phyloP scores from a whole-genome alignment of 306 rosid genomes.

The Pterocarpus santalinus region DNA sequence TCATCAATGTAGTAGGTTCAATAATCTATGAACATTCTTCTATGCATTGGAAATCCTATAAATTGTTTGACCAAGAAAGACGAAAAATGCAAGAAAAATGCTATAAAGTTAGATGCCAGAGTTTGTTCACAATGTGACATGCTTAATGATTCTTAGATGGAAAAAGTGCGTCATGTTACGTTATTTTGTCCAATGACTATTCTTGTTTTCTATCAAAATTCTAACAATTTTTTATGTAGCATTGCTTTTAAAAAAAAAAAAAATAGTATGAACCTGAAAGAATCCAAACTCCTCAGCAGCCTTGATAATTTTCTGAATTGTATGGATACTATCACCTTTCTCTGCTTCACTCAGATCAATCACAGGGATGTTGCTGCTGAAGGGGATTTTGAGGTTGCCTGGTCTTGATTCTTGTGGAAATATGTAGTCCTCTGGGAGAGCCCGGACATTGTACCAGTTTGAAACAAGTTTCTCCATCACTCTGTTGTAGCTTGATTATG shows the following conservation, averaged over 20 bases:
- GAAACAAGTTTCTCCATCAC: conserved; percentile 48
- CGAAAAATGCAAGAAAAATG: neutral
- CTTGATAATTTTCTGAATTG: conserved; percentile 41
- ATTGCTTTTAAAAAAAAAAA: no score
- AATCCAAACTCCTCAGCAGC: conserved; percentile 52
- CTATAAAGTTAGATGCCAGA: no score
- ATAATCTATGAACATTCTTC: neutral
- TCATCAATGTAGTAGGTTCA: neutral
- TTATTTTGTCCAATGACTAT: no score
- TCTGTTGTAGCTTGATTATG: neutral
- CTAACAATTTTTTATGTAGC: no score
- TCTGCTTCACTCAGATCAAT: conserved; percentile 41
- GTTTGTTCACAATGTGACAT: no score
- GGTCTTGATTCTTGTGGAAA: conserved; percentile 54
- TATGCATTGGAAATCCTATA: neutral
- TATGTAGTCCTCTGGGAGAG: conserved; percentile 44
- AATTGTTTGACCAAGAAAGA: neutral
- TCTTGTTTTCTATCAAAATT: no score
- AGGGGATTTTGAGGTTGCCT: conserved; percentile 32
- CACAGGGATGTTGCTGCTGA: conserved; percentile 32
- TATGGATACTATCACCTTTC: conserved; percentile 4
- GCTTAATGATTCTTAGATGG: no score
- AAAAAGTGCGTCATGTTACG: no score
- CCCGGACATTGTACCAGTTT: conserved; percentile 7
- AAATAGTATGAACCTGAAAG: conserved; percentile 40